phyloP scores from a whole-genome alignment of 176 grass and related monocot species.

The Chloris gayana region DNA sequence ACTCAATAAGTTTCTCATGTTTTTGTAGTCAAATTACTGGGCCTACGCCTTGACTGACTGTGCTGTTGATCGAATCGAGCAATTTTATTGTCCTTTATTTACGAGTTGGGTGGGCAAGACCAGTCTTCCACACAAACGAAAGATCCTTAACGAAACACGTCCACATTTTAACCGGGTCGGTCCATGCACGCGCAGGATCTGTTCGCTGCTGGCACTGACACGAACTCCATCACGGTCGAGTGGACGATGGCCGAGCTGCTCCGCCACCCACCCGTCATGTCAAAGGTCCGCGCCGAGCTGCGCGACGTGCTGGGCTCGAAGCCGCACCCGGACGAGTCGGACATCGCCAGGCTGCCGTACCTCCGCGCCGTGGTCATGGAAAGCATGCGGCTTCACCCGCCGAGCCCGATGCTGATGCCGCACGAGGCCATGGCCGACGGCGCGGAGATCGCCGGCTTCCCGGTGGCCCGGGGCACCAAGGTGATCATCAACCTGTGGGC shows the following conservation, averaged over 20 bases:
- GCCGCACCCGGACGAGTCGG: slow-evolving; percentile 34
- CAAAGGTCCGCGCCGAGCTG: slow-evolving; percentile 61
- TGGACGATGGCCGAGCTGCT: slow-evolving; percentile 79
- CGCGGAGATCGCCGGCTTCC: slow-evolving; percentile 45
- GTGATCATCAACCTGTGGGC: slow-evolving; percentile 53
- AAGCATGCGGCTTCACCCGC: slow-evolving; percentile 60
- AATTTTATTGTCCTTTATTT: no score
- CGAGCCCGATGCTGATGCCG: slow-evolving; percentile 60
- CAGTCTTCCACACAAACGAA: neutral
- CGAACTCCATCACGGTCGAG: slow-evolving; percentile 58
- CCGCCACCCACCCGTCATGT: slow-evolving; percentile 51
- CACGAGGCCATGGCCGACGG: slow-evolving; percentile 52
- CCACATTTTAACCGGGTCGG: neutral
- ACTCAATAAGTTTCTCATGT: neutral
- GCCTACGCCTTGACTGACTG: no score
- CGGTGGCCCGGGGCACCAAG: slow-evolving; percentile 43
- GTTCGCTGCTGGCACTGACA: slow-evolving; percentile 49
- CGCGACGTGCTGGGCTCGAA: slow-evolving; percentile 35
- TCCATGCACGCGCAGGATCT: slow-evolving; percentile 33
- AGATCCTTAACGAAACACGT: neutral
- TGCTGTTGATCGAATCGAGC: no score
- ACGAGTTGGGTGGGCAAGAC: no score
- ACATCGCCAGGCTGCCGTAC: slow-evolving; percentile 46
- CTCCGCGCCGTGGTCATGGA: slow-evolving; percentile 69
- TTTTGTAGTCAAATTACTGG: neutral